Base-by-base conservation (phyloP, 2,329 filamentous ascomycete genomes). In the Fusarium drepaniforme region DNA sequence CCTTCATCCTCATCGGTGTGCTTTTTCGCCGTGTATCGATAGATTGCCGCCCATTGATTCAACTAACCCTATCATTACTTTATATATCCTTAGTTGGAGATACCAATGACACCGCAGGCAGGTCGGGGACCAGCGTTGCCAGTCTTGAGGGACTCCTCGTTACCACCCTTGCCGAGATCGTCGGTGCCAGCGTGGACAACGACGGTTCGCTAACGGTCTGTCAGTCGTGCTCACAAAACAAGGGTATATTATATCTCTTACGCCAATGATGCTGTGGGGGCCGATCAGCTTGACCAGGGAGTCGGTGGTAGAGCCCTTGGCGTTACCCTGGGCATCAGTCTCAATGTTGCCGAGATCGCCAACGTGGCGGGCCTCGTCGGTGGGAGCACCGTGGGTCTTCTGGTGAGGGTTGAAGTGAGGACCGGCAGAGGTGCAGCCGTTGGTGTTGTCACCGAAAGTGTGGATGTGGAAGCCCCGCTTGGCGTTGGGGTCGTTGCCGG, bases 391-490 rank as follows among this genome's bases (percentile, higher is more conserved):
- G 89, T 99, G 97, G 80, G 90, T 93, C 91, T 98, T 97, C 89
- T 89, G 88, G 88, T 93, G 91, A 79, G 97, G 97, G 93, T 99
- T 99, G 93, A 98, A 99, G 90, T 99, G 97, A 86, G 97, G 96
- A 65, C 97, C 97, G 78, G 97, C 97, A 78, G 94, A 97, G 78
- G 96, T 98, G 94, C 97, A 99, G 86, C 97, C 97, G 88, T 99
- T 99, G 90, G 97, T 98, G 91, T 98, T 98, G 91, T 98, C 97
- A 85, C 97, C 97, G 83, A 98, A 99, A 86, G 97, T 94, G 90
- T 99, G 97, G 83, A 99, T 93, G 90, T 99, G 97, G 91, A 98
- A 95, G 86, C 95, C 97, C 87, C 97, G 96, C 92, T 97, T 91
- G 83, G 97, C 96, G 85, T 97, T 98, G 87, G 96, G 82, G 84